A percentile compares a stretch with the other conserved stretches of the same genome.
These are phyloP conservation scores for Aechmea fasciata DNA, from an alignment of 176 grass and related monocot genomes.

Conservation along the genomic window DNA sequence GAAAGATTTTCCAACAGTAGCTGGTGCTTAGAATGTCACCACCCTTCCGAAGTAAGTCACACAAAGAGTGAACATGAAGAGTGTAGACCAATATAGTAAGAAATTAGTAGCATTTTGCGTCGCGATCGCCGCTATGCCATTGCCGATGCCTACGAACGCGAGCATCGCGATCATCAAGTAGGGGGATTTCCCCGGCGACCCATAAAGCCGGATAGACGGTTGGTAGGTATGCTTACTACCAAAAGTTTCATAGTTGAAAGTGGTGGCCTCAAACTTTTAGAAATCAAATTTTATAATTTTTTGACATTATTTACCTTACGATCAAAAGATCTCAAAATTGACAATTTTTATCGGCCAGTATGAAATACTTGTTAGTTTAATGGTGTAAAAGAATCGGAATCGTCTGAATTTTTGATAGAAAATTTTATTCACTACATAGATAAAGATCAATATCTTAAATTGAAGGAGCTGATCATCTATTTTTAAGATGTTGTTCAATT, in stretches of 20 bases:
- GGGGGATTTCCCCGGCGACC: constrained; percentile 23
- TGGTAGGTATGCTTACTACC: constrained; percentile 15
- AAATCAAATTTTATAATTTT: too few species aligned
- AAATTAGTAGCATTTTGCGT: constrained; percentile 6
- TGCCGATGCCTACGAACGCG: constrained; percentile 22
- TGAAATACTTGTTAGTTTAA: too few species aligned
- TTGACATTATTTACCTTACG: too few species aligned
- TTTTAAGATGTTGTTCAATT: too few species aligned
- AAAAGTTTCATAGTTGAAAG: neutral
- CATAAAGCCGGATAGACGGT: constrained; percentile 26
- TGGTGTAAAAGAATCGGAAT: too few species aligned
- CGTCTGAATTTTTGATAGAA: too few species aligned
- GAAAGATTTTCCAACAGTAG: too few species aligned
- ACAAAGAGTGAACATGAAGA: constrained; percentile 25
- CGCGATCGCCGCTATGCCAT: constrained; percentile 22
- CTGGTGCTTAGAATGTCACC: constrained; percentile 22
- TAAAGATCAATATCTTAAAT: too few species aligned
- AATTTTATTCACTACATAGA: too few species aligned
- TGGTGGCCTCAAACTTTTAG: neutral
- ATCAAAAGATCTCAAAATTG: too few species aligned
- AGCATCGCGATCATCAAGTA: constrained; percentile 21
- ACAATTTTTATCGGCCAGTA: too few species aligned
- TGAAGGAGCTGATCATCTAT: too few species aligned
- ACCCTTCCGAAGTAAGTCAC: constrained; percentile 32
- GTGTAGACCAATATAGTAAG: constrained; percentile 17